These are phyloP conservation scores for Volutella citrinella DNA, from an alignment of 2,329 filamentous ascomycete genomes.

Conservation along the genomic window DNA sequence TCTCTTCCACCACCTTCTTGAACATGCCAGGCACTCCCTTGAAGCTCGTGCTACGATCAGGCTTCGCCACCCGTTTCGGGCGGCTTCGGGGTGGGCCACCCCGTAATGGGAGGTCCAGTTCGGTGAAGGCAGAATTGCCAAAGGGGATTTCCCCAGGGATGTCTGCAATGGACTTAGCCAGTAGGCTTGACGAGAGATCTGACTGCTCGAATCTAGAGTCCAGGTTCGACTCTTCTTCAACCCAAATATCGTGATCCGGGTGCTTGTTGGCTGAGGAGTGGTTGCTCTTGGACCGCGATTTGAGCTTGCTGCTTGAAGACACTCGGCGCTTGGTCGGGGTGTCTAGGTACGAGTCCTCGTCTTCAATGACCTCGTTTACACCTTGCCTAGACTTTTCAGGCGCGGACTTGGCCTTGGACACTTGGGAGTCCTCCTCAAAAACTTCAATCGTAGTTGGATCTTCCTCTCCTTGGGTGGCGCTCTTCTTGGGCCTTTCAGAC, in stretches of 20 bases:
- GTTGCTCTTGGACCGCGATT: constrained; percentile 23
- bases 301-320: constrained; percentile 24
- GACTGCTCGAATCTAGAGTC: constrained; percentile 26
- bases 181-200: constrained; percentile 33
- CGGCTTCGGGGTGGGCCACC: constrained; percentile 43
- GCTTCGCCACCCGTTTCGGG: constrained; percentile 37
- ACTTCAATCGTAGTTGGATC: constrained; percentile 22
- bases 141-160: constrained; percentile 57
- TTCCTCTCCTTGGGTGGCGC: too few species aligned
- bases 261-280: constrained; percentile 17
- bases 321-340: constrained; percentile 38
- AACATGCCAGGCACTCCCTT: constrained; percentile 60
- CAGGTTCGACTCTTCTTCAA: constrained; percentile 27
- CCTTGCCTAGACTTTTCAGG: constrained; percentile 10
- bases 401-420: constrained; percentile 18
- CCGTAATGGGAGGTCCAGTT: constrained; percentile 54
- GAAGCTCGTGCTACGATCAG: constrained; percentile 55
- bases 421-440: constrained; percentile 19
- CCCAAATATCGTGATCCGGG: constrained; percentile 27
- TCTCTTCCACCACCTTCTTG: constrained; percentile 62
- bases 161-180: constrained; percentile 55
- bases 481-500: too few species aligned
- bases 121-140: constrained; percentile 65
- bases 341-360: constrained; percentile 33
- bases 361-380: constrained; percentile 31